Percentiles rank a stretch among this genome's conserved stretches.
Conservation (phyloP, 176 grass and related monocot species). For the Phoenix roebelenii region DNA sequence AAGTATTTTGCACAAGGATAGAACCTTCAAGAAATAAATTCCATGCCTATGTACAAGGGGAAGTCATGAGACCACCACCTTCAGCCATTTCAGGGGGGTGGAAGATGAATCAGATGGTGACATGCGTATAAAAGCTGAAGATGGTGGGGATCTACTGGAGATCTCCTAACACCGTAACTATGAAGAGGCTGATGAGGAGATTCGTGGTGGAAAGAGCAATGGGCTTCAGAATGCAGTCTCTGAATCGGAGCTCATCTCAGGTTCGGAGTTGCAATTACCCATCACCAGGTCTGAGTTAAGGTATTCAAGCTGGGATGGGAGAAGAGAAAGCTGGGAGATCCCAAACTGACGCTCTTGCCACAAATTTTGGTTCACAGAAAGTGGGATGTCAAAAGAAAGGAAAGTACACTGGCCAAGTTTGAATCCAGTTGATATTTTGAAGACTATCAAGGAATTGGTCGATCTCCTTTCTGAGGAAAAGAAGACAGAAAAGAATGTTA, state of each 20-base stretch:
- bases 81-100: constrained; percentile 32
- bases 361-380: constrained; percentile 20
- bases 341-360: constrained; percentile 30
- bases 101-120: constrained; percentile 45
- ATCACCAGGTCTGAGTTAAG: constrained; percentile 24
- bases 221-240: constrained; percentile 33
- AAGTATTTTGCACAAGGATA: constrained; percentile 45
- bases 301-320: constrained; percentile 38
- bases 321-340: constrained; percentile 61
- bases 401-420: constrained; percentile 15
- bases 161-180: constrained; percentile 63
- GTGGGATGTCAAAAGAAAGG: constrained; percentile 20
- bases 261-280: constrained; percentile 31
- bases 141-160: constrained; percentile 69
- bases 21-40: constrained; percentile 58
- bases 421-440: background rate
- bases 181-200: constrained; percentile 46
- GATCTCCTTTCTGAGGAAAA: background rate
- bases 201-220: constrained; percentile 18
- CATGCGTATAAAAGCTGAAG: constrained; percentile 74
- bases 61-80: constrained; percentile 33
- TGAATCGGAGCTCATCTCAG: constrained; percentile 12
- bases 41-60: constrained; percentile 43
- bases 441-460: no score
- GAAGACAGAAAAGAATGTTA: background rate